These are phyloP conservation scores for Capronia coronata DNA, from an alignment of 2,329 filamentous ascomycete species.

Conservation along the genomic window DNA sequence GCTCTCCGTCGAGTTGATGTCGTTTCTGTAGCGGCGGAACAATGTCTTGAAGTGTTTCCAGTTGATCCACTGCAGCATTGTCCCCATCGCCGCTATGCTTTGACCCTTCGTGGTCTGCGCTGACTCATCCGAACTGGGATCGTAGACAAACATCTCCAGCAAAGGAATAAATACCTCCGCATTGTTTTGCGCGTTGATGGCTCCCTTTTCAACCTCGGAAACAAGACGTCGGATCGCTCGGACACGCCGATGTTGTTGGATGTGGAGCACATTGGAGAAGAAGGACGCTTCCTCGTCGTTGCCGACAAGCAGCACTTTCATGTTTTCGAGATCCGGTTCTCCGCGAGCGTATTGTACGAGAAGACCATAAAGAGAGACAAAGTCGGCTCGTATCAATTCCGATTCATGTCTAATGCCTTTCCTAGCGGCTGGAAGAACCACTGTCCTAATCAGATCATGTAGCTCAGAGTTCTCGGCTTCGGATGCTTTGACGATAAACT, in stretches of 20 bases:
- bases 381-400: conserved; percentile 78
- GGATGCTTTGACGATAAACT: conserved; percentile 63
- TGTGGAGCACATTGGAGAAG: conserved; percentile 87
- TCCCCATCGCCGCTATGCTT: conserved; percentile 71
- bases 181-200: conserved; percentile 69
- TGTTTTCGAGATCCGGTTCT: conserved; percentile 66
- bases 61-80: conserved; percentile 67
- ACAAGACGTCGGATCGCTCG: conserved; percentile 75
- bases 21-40: conserved; percentile 74
- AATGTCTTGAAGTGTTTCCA: conserved; percentile 87
- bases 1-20: conserved; percentile 63
- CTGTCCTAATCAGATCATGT: conserved; percentile 55
- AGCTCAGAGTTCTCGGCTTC: conserved; percentile 39
- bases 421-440: conserved; percentile 70
- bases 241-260: conserved; percentile 77
- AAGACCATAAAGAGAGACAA: conserved; percentile 70
- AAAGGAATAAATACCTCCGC: conserved; percentile 84
- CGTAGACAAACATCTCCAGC: conserved; percentile 89
- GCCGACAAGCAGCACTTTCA: conserved; percentile 61
- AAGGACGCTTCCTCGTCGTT: conserved; percentile 78
- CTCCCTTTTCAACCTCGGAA: conserved; percentile 56
- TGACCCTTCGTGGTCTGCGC: conserved; percentile 80
- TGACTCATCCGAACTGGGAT: conserved; percentile 67
- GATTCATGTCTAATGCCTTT: conserved; percentile 69
- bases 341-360: conserved; percentile 64